phyloP scores from a whole-genome alignment of 129 eudicot species.

The Escallonia herrerae region DNA sequence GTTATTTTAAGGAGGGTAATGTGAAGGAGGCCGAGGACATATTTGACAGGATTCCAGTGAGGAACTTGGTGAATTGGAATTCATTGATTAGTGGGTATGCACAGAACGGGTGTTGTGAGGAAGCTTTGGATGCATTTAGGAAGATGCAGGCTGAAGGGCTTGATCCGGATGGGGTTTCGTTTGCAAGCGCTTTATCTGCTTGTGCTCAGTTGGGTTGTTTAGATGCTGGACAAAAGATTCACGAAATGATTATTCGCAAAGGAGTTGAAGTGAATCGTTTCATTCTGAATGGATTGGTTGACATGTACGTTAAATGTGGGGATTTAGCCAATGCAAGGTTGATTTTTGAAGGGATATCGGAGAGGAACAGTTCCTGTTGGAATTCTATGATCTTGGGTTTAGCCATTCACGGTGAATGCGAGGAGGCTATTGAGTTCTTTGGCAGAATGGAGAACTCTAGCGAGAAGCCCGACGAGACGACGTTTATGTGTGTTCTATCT shows the following conservation, averaged over 20 bases:
- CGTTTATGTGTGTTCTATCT: conserved; percentile 59
- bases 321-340: conserved; percentile 48
- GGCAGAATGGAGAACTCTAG: conserved; percentile 43
- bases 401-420: conserved; percentile 56
- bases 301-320: conserved; percentile 84
- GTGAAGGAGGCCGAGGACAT: conserved; percentile 31
- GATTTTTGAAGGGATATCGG: conserved; percentile 40
- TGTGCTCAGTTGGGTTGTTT: conserved; percentile 56
- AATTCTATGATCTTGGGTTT: conserved; percentile 59
- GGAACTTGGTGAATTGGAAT: conserved; percentile 75
- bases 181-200: conserved; percentile 56
- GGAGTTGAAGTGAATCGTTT: conserved; percentile 38
- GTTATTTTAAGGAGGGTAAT: conserved; percentile 55
- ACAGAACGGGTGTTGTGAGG: conserved; percentile 54
- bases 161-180: conserved; percentile 57
- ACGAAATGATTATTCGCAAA: conserved; percentile 25
- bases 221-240: conserved; percentile 56
- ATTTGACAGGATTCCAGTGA: conserved; percentile 31
- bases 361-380: conserved; percentile 49
- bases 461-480: conserved; percentile 37
- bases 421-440: conserved; percentile 52
- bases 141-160: conserved; percentile 50
- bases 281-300: conserved; percentile 50
- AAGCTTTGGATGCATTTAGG: conserved; percentile 48
- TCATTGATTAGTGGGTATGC: conserved; percentile 56